Evolutionary conservation across 345 rosid genomes (phyloP), one percentile per base, ranked within the genome.

Genomic region (Fremontodendron californicum): DNA sequence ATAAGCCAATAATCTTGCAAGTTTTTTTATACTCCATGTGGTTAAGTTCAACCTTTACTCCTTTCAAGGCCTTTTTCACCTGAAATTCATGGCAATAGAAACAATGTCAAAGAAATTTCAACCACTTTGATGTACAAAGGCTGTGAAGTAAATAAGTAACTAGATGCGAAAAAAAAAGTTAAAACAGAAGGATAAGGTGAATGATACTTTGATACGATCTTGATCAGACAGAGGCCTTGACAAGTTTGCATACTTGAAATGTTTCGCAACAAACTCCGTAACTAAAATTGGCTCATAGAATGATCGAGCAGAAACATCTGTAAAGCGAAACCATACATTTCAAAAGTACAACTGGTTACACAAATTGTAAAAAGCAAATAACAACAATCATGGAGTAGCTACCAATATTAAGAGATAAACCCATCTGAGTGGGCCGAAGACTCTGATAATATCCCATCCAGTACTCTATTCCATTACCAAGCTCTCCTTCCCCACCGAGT

Each of bases 381-480:
- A 46, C 5, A 37, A 39, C 5, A 45, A 23, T 2, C 42, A 8
- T 4, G 31, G 9, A 42, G 2, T 8, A 39, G 5, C 48, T 82
- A 94, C 98, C 98, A 16, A 88, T 82, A 73, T 93, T 94, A 0
- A 93, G 85, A 0, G 98, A 91, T 3, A 93, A 77, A 0, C 98
- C 98, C 88, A 91, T 86, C 80, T 94, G 98, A 2, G 94, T 87
- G 13, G 89, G 88, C 15, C 98, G 84, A 0, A 93, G 84, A 58
- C 92, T 88, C 72, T 93, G 98, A 66, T 87, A 93, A 8, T 75
- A 90, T 0, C 98, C 97, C 13, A 87, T 74, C 94, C 95, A 93
- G 46, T 78, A 94, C 37, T 89, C 86, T 0, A 90, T 25, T 25
- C 98, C 98, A 45, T 89, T 80, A 5, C 87, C 92, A 0, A 94